These are phyloP conservation scores for Triangularia verruculosa DNA, from an alignment of 2,329 filamentous ascomycete species.

Conservation along the genomic window DNA sequence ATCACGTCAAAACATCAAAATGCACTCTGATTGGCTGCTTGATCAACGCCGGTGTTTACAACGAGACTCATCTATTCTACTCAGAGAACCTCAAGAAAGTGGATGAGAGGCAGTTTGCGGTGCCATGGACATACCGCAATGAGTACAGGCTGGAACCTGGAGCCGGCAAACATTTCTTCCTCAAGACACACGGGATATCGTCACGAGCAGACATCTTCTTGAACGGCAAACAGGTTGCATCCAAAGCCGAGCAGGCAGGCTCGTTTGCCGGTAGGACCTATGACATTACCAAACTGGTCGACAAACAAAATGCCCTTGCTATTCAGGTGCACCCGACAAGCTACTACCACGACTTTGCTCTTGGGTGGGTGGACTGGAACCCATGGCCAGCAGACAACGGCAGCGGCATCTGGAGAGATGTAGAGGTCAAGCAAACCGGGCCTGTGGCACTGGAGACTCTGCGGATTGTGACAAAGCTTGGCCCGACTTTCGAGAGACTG, in stretches of 20 bases:
- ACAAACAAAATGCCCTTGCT: constrained; percentile 48
- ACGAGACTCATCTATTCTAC: constrained; percentile 54
- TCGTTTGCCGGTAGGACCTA: constrained; percentile 55
- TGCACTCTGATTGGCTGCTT: constrained; percentile 58
- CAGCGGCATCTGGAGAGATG: constrained; percentile 60
- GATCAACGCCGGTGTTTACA: constrained; percentile 49
- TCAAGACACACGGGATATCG: constrained; percentile 58
- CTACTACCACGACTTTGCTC: constrained; percentile 56
- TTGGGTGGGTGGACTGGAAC: constrained; percentile 63
- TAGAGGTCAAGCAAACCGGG: constrained; percentile 55
- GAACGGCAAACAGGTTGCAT: constrained; percentile 53
- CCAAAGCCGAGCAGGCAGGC: constrained; percentile 49
- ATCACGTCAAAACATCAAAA: constrained; percentile 43
- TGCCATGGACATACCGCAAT: constrained; percentile 58
- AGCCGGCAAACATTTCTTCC: constrained; percentile 44
- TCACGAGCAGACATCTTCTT: constrained; percentile 59
- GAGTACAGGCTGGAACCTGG: constrained; percentile 44
- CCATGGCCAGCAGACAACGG: constrained; percentile 60
- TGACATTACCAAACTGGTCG: constrained; percentile 48
- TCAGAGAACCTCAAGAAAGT: constrained; percentile 45
- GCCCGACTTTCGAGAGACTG: constrained; percentile 26
- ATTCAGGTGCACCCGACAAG: constrained; percentile 56
- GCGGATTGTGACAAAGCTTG: constrained; percentile 44
- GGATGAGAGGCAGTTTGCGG: constrained; percentile 46
- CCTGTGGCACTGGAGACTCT: constrained; percentile 45